These are phyloP conservation scores for Xanthoconium separans DNA, from an alignment of 1,284 basidiomycete species.

Conservation along the genomic window DNA sequence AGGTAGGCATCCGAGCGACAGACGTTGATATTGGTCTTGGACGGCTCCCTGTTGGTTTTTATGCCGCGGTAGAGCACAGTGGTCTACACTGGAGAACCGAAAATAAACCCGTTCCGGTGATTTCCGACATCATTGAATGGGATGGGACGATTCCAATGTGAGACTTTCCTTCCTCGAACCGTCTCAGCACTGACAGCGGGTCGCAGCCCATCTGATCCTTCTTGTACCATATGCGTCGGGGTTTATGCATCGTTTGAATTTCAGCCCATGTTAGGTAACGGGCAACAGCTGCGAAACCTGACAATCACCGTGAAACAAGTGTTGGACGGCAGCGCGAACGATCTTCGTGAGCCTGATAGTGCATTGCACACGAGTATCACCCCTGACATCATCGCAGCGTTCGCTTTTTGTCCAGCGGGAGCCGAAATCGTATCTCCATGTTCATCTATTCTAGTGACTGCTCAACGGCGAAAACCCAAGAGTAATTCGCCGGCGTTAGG, in stretches of 20 bases:
- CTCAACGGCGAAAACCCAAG: background rate
- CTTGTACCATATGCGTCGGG: background rate
- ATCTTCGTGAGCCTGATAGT: background rate
- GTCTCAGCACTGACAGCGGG: background rate
- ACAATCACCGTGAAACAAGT: constrained; percentile 1
- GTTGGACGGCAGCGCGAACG: background rate
- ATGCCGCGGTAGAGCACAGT: background rate
- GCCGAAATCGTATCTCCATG: background rate
- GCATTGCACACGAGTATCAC: no score
- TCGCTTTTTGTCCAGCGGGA: background rate
- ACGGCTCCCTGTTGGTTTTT: constrained; percentile 6
- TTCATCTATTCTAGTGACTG: constrained; percentile 6
- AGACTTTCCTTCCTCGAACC: background rate
- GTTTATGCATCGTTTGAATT: constrained; percentile 16
- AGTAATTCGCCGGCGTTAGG: background rate
- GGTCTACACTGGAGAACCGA: constrained; percentile 7
- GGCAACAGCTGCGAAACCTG: constrained; percentile 5
- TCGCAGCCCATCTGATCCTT: constrained; percentile 10
- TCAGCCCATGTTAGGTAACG: constrained; percentile 12
- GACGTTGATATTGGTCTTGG: background rate
- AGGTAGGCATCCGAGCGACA: constrained; percentile 3
- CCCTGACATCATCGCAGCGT: background rate
- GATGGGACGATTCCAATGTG: constrained; percentile 7
- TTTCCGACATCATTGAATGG: constrained; percentile 8
- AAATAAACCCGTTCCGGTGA: background rate